These are phyloP conservation scores for Alternaria hordeiaustralica DNA, from an alignment of 2,329 filamentous ascomycete genomes.

Conservation along the genomic window DNA sequence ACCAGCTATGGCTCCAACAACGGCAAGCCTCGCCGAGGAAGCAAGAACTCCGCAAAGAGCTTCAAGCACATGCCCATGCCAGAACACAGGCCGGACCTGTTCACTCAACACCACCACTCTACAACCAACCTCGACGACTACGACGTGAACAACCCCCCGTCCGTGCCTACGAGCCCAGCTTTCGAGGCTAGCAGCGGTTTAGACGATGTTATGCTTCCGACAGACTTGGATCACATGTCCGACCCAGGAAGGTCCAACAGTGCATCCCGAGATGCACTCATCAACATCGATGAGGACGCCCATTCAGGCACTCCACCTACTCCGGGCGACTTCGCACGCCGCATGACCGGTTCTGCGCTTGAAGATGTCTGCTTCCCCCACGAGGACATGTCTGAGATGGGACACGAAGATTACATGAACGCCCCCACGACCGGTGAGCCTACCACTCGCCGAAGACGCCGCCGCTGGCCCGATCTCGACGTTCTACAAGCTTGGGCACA, in stretches of 20 bases:
- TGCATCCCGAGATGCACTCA: slow-evolving; percentile 54
- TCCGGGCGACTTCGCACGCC: slow-evolving; percentile 37
- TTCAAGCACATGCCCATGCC: slow-evolving; percentile 23
- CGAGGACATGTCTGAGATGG: slow-evolving; percentile 78
- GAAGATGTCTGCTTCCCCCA: slow-evolving; percentile 93
- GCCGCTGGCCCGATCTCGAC: slow-evolving; percentile 84
- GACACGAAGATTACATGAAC: slow-evolving; percentile 72
- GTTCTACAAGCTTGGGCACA: slow-evolving; percentile 88
- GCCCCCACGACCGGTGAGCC: slow-evolving; percentile 54
- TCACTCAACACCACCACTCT: slow-evolving; percentile 38
- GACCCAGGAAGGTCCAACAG: slow-evolving; percentile 25
- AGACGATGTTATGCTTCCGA: slow-evolving; percentile 72
- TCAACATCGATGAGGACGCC: slow-evolving; percentile 64
- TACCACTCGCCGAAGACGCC: slow-evolving; percentile 54
- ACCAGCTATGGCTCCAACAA: slow-evolving; percentile 46
- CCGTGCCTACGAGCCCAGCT: slow-evolving; percentile 64
- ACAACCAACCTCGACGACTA: slow-evolving; percentile 53
- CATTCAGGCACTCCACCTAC: slow-evolving; percentile 46
- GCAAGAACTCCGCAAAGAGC: slow-evolving; percentile 43
- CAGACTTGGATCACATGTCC: slow-evolving; percentile 59
- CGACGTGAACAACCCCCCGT: slow-evolving; percentile 71
- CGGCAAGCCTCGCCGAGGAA: slow-evolving; percentile 39
- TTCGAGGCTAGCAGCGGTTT: slow-evolving; percentile 59
- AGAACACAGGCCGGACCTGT: slow-evolving; percentile 28
- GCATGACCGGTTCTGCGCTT: slow-evolving; percentile 66